Percentiles rank a stretch among this genome's conserved stretches.
These are phyloP conservation scores for Phytophthora sansomeana DNA, from an alignment of 352 stramenopile genomes.

Conservation along the genomic window DNA sequence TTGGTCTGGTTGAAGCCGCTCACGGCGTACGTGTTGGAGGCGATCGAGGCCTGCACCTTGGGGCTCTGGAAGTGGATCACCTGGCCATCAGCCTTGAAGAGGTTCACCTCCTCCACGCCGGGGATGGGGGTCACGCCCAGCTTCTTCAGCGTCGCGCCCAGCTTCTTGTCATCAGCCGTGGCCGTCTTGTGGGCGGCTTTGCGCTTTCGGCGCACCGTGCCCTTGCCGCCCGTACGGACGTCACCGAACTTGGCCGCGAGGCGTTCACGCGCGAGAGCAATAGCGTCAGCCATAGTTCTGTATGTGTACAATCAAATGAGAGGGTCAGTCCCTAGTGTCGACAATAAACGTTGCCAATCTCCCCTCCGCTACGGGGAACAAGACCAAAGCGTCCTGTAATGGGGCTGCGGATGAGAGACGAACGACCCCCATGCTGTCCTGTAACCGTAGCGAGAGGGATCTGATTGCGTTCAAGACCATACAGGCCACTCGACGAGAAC, in stretches of 20 bases:
- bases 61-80: conserved; percentile 98
- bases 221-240: conserved; percentile 96
- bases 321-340: neutral
- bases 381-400: neutral
- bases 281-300: conserved; percentile 89
- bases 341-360: neutral
- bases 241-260: conserved; percentile 89
- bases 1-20: conserved; percentile 96
- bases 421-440: neutral
- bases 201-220: conserved; percentile 96
- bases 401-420: neutral
- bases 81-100: conserved; percentile 99
- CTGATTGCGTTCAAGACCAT: neutral
- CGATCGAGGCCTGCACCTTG: conserved; percentile 98
- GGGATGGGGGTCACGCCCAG: conserved; percentile 98
- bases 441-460: conserved; percentile 2
- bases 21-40: conserved; percentile 99
- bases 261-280: conserved; percentile 88
- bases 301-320: neutral
- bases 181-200: conserved; percentile 94
- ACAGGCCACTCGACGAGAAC: conserved; percentile 12
- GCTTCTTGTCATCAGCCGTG: conserved; percentile 98
- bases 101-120: conserved; percentile 99
- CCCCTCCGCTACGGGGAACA: neutral
- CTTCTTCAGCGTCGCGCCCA: conserved; percentile 97